A percentile compares a stretch with the other conserved stretches of the same genome.
Evolutionary conservation across 2,329 filamentous ascomycete genomes (phyloP).

Genomic region (Trichoderma asperellum): DNA sequence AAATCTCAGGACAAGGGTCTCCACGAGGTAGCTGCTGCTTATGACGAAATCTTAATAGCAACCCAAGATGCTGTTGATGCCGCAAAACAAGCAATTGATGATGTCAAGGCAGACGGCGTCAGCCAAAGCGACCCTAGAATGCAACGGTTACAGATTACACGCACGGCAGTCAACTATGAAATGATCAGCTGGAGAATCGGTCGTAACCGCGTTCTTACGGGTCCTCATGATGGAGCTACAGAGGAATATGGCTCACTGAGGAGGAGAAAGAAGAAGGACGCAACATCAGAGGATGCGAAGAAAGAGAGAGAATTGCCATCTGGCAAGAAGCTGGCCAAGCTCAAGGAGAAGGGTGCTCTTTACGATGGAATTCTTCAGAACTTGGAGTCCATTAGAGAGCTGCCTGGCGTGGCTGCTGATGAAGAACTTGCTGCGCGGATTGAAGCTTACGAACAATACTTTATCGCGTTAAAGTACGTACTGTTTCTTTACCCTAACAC

Average conservation of each 20-base stretch:
- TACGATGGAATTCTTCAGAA: constrained; percentile 93
- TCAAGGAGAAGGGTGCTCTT: constrained; percentile 85
- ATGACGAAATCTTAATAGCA: constrained; percentile 86
- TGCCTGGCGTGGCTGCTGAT: constrained; percentile 89
- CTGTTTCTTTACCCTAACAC: no score
- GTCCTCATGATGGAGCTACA: constrained; percentile 75
- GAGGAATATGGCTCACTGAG: constrained; percentile 54
- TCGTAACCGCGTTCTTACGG: constrained; percentile 85
- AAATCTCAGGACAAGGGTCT: constrained; percentile 50
- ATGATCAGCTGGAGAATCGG: constrained; percentile 95
- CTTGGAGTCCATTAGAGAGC: constrained; percentile 83
- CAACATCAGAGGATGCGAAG: constrained; percentile 47
- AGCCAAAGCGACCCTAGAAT: constrained; percentile 82
- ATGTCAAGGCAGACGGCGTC: constrained; percentile 80
- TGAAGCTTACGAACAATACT: constrained; percentile 79
- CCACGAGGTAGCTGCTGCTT: constrained; percentile 78
- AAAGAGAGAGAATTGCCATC: constrained; percentile 65
- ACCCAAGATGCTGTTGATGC: constrained; percentile 94
- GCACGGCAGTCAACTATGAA: constrained; percentile 91
- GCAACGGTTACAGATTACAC: constrained; percentile 90
- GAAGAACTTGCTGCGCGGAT: constrained; percentile 74
- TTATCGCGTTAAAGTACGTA: constrained; percentile 80
- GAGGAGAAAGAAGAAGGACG: constrained; percentile 58
- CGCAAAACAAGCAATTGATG: constrained; percentile 90
- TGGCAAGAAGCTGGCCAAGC: constrained; percentile 74